Conservation (phyloP, 306 rosid species). For the Dryas octopetala region DNA sequence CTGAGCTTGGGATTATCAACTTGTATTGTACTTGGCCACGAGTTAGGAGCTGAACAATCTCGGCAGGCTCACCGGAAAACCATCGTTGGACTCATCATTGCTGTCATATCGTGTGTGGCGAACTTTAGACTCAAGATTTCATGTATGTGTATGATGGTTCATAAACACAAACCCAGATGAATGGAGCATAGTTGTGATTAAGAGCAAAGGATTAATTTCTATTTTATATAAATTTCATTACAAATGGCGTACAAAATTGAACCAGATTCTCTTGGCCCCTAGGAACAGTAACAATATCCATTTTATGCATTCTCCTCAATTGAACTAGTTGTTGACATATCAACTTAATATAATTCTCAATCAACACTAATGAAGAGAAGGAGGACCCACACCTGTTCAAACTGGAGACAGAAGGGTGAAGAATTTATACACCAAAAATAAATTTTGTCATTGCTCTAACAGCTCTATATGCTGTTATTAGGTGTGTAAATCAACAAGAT, state of each 20-base stretch:
- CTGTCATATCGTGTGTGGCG: no score
- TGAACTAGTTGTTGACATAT: conserved; percentile 33
- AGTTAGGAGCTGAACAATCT: no score
- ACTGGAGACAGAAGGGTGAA: conserved; percentile 23
- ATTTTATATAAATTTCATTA: conserved; percentile 1
- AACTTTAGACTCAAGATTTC: no score
- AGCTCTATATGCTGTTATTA: conserved; percentile 15
- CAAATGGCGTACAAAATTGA: conserved; percentile 21
- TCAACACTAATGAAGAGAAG: conserved; percentile 21
- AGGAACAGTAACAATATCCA: conserved; percentile 19
- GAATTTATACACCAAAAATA: conserved; percentile 38
- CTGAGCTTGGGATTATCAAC: no score
- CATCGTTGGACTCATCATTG: no score
- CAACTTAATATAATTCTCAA: conserved; percentile 34
- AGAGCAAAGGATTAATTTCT: not conserved
- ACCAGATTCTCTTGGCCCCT: conserved; percentile 4
- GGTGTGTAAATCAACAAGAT: conserved; percentile 8
- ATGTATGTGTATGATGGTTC: no score
- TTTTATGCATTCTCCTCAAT: conserved; percentile 28
- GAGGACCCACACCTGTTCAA: conserved; percentile 26
- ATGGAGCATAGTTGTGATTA: not conserved
- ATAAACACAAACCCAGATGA: not conserved
- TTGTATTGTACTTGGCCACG: no score
- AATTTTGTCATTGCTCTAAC: conserved; percentile 4
- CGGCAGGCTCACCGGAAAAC: no score